These are phyloP conservation scores for Pyrenophora tritici-repentis DNA, from an alignment of 2,329 filamentous ascomycete species.

Conservation along the genomic window DNA sequence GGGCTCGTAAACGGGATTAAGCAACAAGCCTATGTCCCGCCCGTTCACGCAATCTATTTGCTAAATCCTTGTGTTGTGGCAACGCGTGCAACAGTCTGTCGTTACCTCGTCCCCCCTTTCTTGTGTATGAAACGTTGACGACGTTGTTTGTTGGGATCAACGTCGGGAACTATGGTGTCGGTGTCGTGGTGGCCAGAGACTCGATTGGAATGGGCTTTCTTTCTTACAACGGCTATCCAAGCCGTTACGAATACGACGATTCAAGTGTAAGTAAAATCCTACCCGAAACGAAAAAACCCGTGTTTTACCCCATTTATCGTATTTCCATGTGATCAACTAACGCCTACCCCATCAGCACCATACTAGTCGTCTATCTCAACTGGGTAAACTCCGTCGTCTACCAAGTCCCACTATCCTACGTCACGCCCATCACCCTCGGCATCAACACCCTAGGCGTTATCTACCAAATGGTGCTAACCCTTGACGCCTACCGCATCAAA, in stretches of 20 bases:
- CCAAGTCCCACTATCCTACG: constrained; percentile 23
- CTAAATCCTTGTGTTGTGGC: too few relatives aligned
- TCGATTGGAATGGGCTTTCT: constrained; percentile 20
- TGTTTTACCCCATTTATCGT: too few relatives aligned
- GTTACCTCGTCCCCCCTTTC: too few relatives aligned
- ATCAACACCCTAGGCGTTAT: constrained; percentile 25
- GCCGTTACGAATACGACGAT: constrained; percentile 15
- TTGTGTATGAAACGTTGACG: too few relatives aligned
- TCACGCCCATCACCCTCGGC: constrained; percentile 21
- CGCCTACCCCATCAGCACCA: too few relatives aligned
- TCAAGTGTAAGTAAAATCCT: constrained; percentile 19
- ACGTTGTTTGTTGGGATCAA: too few relatives aligned
- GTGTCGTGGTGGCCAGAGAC: constrained; percentile 11
- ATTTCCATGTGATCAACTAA: too few relatives aligned
- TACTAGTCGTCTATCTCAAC: constrained; percentile 21
- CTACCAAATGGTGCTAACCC: constrained; percentile 26
- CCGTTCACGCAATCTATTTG: too few relatives aligned
- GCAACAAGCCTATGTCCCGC: too few relatives aligned
- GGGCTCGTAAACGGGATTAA: too few relatives aligned
- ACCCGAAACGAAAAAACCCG: too few relatives aligned
- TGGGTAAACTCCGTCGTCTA: constrained; percentile 27
- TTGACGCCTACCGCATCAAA: constrained; percentile 30
- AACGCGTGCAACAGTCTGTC: too few relatives aligned
- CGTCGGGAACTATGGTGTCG: background rate
- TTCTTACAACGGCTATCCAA: constrained; percentile 20